These are phyloP conservation scores for Boletellus deceptivus DNA, from an alignment of 1,284 basidiomycete genomes.

Conservation along the genomic window DNA sequence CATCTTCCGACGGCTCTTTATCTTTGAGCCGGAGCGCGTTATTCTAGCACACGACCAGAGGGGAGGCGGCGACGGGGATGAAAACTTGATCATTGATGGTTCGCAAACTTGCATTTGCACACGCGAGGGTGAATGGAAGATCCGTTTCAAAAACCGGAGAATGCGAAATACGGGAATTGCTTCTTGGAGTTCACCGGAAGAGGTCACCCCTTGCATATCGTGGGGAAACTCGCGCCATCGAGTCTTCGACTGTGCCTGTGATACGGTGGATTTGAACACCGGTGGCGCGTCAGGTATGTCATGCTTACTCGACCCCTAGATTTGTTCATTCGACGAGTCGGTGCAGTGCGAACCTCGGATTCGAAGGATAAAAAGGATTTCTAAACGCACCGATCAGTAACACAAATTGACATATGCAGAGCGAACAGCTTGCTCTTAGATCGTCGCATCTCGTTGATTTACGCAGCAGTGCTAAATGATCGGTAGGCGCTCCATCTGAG, in stretches of 20 bases:
- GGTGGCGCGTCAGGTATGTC: background rate
- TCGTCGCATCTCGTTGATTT: background rate
- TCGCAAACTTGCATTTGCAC: background rate
- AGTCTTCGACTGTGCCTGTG: conserved; percentile 9
- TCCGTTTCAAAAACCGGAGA: conserved; percentile 4
- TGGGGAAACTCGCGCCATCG: background rate
- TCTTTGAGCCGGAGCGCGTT: conserved; percentile 12
- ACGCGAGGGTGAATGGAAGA: conserved; percentile 4
- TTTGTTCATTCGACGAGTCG: conserved; percentile 1
- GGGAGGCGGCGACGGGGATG: background rate
- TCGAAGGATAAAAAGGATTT: background rate
- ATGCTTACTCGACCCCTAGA: conserved; percentile 11
- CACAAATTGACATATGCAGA: background rate
- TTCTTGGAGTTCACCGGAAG: background rate
- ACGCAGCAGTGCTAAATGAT: background rate
- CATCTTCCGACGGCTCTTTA: conserved; percentile 6
- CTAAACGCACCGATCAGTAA: conserved; percentile 11
- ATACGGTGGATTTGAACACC: background rate
- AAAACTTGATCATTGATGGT: background rate
- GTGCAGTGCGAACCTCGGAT: background rate
- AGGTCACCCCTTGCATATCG: background rate
- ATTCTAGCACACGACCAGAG: conserved; percentile 24
- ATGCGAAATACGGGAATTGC: background rate
- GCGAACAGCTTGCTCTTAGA: conserved; percentile 1
- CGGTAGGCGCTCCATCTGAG: background rate